These are phyloP conservation scores for Aspergillus puulaauensis DNA, from an alignment of 2,329 filamentous ascomycete genomes.

Conservation along the genomic window DNA sequence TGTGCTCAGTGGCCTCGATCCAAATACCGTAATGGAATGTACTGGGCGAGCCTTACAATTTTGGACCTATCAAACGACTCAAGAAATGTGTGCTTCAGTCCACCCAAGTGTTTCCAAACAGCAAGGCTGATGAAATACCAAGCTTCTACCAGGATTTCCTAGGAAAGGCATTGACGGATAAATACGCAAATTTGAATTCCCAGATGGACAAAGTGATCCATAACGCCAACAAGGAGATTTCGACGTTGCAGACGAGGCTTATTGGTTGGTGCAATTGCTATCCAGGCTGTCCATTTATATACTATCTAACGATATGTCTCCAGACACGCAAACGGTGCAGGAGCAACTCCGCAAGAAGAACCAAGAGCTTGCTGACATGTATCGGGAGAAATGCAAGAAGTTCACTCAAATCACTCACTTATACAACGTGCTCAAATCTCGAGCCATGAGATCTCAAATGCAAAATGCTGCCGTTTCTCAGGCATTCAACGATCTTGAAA, in stretches of 20 bases:
- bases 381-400: conserved; percentile 69
- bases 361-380: conserved; percentile 65
- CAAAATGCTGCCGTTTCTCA: conserved; percentile 54
- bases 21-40: conserved; percentile 82
- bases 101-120: not conserved
- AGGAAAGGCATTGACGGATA: conserved; percentile 69
- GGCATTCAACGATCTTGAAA: conserved; percentile 40
- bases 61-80: conserved; percentile 81
- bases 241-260: conserved; percentile 63
- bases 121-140: conserved; percentile 11
- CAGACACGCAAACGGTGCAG: conserved; percentile 61
- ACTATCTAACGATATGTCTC: not conserved
- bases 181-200: conserved; percentile 63
- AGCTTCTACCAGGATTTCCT: conserved; percentile 77
- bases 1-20: conserved; percentile 77
- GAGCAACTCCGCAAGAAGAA: conserved; percentile 68
- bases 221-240: conserved; percentile 73
- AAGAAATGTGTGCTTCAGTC: conserved; percentile 66
- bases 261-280: conserved; percentile 50
- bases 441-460: conserved; percentile 55
- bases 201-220: conserved; percentile 72
- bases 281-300: not conserved
- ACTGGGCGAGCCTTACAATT: conserved; percentile 76
- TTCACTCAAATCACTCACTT: conserved; percentile 66
- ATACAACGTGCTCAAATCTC: conserved; percentile 57